Base-by-base conservation (phyloP, 1,139 yeast species). In the Hyphopichia khmerensis region DNA sequence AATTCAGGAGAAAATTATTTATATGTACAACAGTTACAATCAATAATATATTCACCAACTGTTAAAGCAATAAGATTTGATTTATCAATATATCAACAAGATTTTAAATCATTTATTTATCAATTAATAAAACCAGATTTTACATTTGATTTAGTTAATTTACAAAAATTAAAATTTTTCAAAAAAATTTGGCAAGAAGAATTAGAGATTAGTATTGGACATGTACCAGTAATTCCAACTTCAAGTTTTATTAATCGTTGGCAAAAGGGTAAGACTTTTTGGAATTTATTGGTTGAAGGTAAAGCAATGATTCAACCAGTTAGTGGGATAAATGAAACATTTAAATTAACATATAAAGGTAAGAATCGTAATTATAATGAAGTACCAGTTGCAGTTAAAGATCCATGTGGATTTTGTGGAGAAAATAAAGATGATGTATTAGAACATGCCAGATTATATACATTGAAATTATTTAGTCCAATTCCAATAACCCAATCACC, bases 271-370 rank as follows among this genome's bases (percentile, higher is more conserved):
- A 72, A 69, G 52, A 72, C 80, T 35, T 75, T 88, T 48, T 72
- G 90, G 77, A 65, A 72, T 41, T 77, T 84, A 30, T 74, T 91
- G 49, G 75, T 86, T 34, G 96, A 90, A 41, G 96, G 96, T 5
- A 76, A 85, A 38, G 90, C 88, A 7, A 75, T 82, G 13, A 83
- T 93, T 34, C 96, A 90, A 62, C 98, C 99, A 1, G 77, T 91
- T 13, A 83, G 90, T 43, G 95, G 93, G 0, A 77, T 86, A 31
- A 89, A 88, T 54, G 96, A 89, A 59, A 77, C 78, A 0, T 81
- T 82, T 62, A 77, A 74, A 50, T 52, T 65, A 35, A 56, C 64
- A 3, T 60, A 67, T 45, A 48, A 46, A 19, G 55, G 55, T 3
- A 39, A 37, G 26, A 43, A 38, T 24, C 35, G 40, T 3, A 37